A percentile compares a stretch with the other conserved stretches of the same genome.
phyloP scores from a whole-genome alignment of 441 rosid genomes.

The Corymbia calophylla region DNA sequence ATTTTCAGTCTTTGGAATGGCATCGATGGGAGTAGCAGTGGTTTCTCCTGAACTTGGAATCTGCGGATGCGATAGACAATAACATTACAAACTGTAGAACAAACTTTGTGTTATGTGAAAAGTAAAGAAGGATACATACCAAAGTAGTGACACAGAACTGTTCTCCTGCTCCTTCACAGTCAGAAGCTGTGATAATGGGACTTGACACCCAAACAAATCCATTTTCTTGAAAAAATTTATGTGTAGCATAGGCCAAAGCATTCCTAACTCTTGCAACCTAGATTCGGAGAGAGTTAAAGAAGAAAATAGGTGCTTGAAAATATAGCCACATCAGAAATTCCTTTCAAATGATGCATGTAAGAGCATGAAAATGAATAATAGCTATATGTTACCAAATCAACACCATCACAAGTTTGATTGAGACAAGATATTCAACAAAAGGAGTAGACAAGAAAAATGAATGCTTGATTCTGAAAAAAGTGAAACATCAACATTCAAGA shows the following conservation, averaged over 20 bases:
- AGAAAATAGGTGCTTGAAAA: not conserved
- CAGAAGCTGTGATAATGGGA: constrained; percentile 94
- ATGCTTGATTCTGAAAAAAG: not conserved
- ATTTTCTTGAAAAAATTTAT: constrained; percentile 87
- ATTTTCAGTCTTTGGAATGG: constrained; percentile 72
- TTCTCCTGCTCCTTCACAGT: constrained; percentile 99
- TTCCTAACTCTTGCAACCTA: constrained; percentile 98
- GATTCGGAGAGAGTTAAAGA: constrained; percentile 11
- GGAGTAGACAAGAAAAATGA: not conserved
- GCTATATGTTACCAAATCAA: not conserved
- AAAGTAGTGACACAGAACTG: constrained; percentile 97
- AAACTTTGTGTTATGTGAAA: not conserved
- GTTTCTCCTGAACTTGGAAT: constrained; percentile 76
- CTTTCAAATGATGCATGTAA: not conserved
- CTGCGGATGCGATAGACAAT: constrained; percentile 23
- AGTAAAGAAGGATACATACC: constrained; percentile 31
- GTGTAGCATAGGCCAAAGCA: constrained; percentile 91
- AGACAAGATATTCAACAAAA: not conserved
- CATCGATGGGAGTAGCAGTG: constrained; percentile 33
- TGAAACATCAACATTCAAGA: not conserved
- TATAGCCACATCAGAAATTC: not conserved
- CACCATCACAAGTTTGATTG: not conserved
- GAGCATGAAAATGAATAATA: not conserved
- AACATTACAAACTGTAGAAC: not conserved
- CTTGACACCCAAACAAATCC: constrained; percentile 97